Conservation (phyloP, 139 green algal genomes). For the Tetraselmis striata region DNA sequence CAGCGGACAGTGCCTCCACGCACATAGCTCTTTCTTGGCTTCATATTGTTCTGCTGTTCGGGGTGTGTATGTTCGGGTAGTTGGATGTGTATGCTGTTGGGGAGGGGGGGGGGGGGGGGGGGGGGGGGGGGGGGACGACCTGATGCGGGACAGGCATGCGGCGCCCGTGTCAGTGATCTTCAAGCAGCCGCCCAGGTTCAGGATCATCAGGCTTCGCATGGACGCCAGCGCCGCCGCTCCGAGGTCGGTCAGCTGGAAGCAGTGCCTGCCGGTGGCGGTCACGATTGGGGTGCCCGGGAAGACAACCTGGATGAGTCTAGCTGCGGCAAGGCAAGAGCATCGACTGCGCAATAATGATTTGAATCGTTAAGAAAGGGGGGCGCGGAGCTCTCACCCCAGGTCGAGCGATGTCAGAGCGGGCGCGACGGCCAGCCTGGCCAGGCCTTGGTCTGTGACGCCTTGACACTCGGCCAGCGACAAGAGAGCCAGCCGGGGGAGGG, state of each 20-base stretch:
- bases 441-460: neutral
- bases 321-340: neutral
- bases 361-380: too few relatives aligned
- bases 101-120: too few relatives aligned
- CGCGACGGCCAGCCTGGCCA: neutral
- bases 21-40: too few relatives aligned
- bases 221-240: slow-evolving; percentile 20
- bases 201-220: slow-evolving; percentile 11
- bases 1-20: too few relatives aligned
- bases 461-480: neutral
- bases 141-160: slow-evolving; percentile 11
- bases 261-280: neutral
- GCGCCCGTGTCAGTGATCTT: slow-evolving; percentile 15
- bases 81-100: too few relatives aligned
- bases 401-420: neutral
- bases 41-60: too few relatives aligned
- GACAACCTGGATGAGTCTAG: neutral
- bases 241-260: slow-evolving; percentile 19
- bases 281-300: too few relatives aligned
- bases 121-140: neutral
- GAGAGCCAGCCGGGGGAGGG: neutral
- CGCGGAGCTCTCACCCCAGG: neutral
- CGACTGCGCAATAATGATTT: neutral
- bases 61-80: too few relatives aligned
- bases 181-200: slow-evolving; percentile 25